Evolutionary conservation across 352 stramenopile genomes (phyloP).

Genomic region (Pythium aphanidermatum): DNA sequence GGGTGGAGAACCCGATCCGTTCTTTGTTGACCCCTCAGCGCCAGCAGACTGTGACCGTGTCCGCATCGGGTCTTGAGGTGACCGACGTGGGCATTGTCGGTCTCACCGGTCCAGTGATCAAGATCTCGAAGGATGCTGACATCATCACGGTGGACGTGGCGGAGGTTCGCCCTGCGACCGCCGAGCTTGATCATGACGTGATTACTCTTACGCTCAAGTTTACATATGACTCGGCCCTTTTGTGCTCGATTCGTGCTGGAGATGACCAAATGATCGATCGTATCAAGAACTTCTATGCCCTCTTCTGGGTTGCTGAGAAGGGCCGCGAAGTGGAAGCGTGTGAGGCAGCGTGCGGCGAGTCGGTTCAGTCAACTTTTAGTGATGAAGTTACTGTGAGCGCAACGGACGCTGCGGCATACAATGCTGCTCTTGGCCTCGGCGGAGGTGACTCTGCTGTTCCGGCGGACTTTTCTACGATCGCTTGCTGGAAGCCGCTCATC

Average conservation of each 20-base stretch:
- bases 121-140: slow-evolving; percentile 30
- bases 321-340: slow-evolving; percentile 56
- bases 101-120: slow-evolving; percentile 37
- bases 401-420: slow-evolving; percentile 56
- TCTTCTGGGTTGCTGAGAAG: slow-evolving; percentile 65
- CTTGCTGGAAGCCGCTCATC: slow-evolving; percentile 76
- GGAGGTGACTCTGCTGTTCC: slow-evolving; percentile 29
- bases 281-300: slow-evolving; percentile 73
- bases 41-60: slow-evolving; percentile 36
- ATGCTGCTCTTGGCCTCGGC: slow-evolving; percentile 39
- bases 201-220: slow-evolving; percentile 58
- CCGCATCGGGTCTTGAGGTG: slow-evolving; percentile 5
- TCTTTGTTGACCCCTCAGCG: slow-evolving; percentile 40
- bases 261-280: slow-evolving; percentile 37
- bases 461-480: slow-evolving; percentile 74
- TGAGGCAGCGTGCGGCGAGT: slow-evolving; percentile 45
- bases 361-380: slow-evolving; percentile 53
- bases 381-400: slow-evolving; percentile 53
- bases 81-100: slow-evolving; percentile 19
- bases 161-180: slow-evolving; percentile 50
- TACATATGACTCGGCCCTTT: slow-evolving; percentile 33
- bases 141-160: slow-evolving; percentile 45
- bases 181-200: slow-evolving; percentile 32
- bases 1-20: slow-evolving; percentile 59
- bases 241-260: slow-evolving; percentile 46